Conservation (phyloP, 352 stramenopile genomes). For the Phytopythium aichiense region DNA sequence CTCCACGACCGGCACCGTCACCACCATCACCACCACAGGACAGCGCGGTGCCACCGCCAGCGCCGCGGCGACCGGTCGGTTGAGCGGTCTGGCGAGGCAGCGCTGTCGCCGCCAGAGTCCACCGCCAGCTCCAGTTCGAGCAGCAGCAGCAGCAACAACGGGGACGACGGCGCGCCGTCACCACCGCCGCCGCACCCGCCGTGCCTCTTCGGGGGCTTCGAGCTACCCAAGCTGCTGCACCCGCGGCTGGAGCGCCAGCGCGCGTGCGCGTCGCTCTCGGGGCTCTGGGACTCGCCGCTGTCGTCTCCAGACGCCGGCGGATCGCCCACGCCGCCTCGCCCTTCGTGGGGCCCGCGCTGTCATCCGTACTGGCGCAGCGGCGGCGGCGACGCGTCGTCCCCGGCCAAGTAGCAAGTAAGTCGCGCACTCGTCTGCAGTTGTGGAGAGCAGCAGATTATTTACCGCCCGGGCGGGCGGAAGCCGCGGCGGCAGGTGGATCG, state of each 20-base stretch:
- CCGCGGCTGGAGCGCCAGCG: slow-evolving; percentile 24
- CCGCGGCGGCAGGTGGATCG: background rate
- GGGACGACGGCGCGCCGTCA: background rate
- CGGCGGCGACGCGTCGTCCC: background rate
- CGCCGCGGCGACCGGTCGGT: slow-evolving; percentile 1
- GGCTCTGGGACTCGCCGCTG: slow-evolving; percentile 19
- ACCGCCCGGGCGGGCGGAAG: background rate
- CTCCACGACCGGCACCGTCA: background rate
- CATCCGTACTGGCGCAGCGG: slow-evolving; percentile 7
- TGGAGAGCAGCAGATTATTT: slow-evolving; percentile 1
- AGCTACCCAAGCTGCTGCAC: slow-evolving; percentile 17
- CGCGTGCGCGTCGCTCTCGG: slow-evolving; percentile 17
- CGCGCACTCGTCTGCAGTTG: background rate
- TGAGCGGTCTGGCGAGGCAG: background rate
- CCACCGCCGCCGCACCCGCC: background rate
- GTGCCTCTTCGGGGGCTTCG: slow-evolving; percentile 7
- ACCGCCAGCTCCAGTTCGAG: background rate
- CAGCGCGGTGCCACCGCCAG: slow-evolving; percentile 7
- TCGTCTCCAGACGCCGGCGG: slow-evolving; percentile 12
- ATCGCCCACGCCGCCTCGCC: background rate
- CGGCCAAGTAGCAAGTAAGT: background rate
- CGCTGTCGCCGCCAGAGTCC: slow-evolving; percentile 4
- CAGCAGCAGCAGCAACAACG: background rate
- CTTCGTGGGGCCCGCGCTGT: background rate
- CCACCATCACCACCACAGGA: background rate